Conservation (phyloP, 169 alveolate genomes). For the Plasmodium fragile region DNA sequence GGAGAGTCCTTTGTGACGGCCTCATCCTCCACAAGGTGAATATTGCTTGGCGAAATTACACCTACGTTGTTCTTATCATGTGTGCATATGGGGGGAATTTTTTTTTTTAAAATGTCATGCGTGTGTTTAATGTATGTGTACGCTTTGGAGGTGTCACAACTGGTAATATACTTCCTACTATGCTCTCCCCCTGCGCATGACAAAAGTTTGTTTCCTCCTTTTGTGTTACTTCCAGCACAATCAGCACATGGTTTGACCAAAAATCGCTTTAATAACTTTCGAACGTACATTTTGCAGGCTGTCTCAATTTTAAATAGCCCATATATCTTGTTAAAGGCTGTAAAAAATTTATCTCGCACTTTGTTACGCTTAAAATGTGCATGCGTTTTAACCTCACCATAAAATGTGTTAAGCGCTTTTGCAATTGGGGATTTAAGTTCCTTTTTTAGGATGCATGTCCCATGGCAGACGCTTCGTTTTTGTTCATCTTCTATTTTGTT, state of each 20-base stretch:
- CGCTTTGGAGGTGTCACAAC: slow-evolving; percentile 3
- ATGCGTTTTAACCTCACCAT: not conserved
- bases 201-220: not conserved
- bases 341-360: not conserved
- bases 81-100: not conserved
- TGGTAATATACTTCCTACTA: too few species aligned
- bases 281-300: not conserved
- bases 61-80: not conserved
- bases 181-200: not conserved
- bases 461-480: not conserved
- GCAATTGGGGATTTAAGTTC: not conserved
- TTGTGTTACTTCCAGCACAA: not conserved
- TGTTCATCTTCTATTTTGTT: not conserved
- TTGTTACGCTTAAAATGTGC: not conserved
- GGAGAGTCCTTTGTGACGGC: not conserved
- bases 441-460: slow-evolving; percentile 2
- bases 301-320: slow-evolving; percentile 28
- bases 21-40: not conserved
- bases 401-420: not conserved
- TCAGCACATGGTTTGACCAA: not conserved
- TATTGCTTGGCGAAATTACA: not conserved
- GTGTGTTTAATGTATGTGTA: slow-evolving; percentile 19
- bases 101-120: not conserved
- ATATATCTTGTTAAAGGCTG: slow-evolving; percentile 19
- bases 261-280: slow-evolving; percentile 16